These are phyloP conservation scores for Globisporangium polare DNA, from an alignment of 352 stramenopile genomes.

Conservation along the genomic window DNA sequence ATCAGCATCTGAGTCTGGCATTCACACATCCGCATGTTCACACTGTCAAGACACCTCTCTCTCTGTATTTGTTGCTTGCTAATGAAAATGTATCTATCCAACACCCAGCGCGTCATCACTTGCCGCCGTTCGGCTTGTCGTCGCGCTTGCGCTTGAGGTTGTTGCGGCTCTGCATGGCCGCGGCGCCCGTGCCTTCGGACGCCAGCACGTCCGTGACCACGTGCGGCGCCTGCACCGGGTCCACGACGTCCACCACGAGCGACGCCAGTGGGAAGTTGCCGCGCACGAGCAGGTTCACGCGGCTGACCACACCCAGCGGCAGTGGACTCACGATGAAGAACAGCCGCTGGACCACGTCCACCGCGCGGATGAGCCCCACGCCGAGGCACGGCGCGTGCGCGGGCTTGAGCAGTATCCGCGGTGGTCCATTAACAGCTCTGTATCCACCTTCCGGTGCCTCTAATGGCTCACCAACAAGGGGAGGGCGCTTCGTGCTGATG, in stretches of 20 bases:
- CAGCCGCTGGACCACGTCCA: constrained; percentile 48
- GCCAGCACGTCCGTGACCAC: constrained; percentile 64
- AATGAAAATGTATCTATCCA: not conserved
- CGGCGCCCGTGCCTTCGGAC: constrained; percentile 68
- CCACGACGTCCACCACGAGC: constrained; percentile 48
- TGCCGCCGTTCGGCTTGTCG: constrained; percentile 15
- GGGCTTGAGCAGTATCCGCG: constrained; percentile 52
- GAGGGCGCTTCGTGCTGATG: constrained; percentile 29
- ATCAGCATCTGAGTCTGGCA: constrained; percentile 40
- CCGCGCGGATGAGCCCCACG: constrained; percentile 58
- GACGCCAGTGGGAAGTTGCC: constrained; percentile 57
- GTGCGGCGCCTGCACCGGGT: constrained; percentile 48
- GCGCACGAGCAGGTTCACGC: constrained; percentile 73
- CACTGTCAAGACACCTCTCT: not conserved
- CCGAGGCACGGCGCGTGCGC: constrained; percentile 61
- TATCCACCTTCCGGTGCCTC: not conserved
- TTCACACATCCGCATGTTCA: not conserved
- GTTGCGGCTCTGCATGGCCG: constrained; percentile 82
- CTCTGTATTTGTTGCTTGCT: not conserved
- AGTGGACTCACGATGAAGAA: constrained; percentile 71
- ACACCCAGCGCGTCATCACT: not conserved
- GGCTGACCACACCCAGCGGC: constrained; percentile 37
- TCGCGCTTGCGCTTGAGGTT: constrained; percentile 87
- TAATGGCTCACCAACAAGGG: not conserved
- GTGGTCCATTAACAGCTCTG: constrained; percentile 13